Evolutionary conservation across 352 stramenopile species (phyloP), one percentile per base, ranked within the genome.

Genomic region (Albugo candida): DNA sequence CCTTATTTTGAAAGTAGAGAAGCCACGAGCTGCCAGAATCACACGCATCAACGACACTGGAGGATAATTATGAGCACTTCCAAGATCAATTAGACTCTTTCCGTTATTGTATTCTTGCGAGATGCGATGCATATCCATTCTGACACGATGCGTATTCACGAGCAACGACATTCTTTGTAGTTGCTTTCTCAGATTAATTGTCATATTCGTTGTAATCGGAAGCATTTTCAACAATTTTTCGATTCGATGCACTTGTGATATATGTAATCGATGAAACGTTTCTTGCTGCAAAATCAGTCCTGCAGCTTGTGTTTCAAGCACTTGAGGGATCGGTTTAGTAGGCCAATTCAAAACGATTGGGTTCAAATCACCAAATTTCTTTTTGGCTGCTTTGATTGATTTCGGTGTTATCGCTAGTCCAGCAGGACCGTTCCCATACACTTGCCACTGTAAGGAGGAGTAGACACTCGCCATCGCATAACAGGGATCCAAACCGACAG

Each of bases 141-240:
- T 72, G 3, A 89, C 73, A 51, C 76, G 76, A 52, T 86, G 73
- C 44, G 76, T 86, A 48, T 89, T 89, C n/a, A 89, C 73, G 16
- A 89, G 48, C 39, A 89, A 56, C 36, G 73, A 86, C 73, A 86
- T 86, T 37, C 76, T 73, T 60, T 83, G 69, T 36, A 89, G 45
- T 56, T 89, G 76, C 53, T 89, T 89, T 42, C 73, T 67, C 52
- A 89, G 51, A 47, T 89, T 89, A 34, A 89, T 69, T 21, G 76
- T 89, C 69, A 89, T 81, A 51, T 89, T 89, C 49, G 76, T 74
- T 10, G 73, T 86, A 55, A 89, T 89, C 17, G 76, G 76, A 53
- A 89, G 61, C 76, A 89, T 81, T 53, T 83, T 64, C 52, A 89
- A 41, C 10, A 86, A 57, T 31, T 71, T 70, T 41, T 89, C 76